Conservation (phyloP, 345 rosid species). For the Linum tenue region DNA sequence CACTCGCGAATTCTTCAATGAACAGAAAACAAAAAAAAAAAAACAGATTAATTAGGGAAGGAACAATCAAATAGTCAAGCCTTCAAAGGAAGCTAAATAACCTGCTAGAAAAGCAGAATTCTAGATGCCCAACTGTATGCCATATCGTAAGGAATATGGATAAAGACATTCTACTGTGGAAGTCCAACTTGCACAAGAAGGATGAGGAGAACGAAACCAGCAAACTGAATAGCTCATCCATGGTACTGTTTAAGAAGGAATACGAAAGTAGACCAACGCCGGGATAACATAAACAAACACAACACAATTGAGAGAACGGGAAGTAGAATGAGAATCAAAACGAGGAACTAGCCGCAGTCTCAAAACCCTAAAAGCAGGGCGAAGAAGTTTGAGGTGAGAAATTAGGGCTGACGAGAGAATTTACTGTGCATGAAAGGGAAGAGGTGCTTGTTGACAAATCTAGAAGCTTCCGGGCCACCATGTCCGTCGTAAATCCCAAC, state of each 20-base stretch:
- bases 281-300: no score
- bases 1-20: conserved; percentile 56
- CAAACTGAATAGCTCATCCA: no score
- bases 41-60: neutral
- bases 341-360: neutral
- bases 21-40: neutral
- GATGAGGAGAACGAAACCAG: no score
- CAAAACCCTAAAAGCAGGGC: neutral
- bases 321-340: neutral
- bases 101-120: no score
- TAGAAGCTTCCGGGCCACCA: conserved; percentile 94
- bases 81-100: no score
- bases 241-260: no score
- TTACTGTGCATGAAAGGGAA: conserved; percentile 76
- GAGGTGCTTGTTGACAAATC: conserved; percentile 78
- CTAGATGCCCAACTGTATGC: no score
- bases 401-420: neutral
- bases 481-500: conserved; percentile 94
- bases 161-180: no score
- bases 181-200: no score
- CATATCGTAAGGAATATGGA: no score
- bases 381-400: neutral
- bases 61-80: no score
- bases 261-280: no score
- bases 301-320: neutral